Evolutionary conservation across 768 basidiomycete genomes (phyloP), one percentile per base, ranked within the genome.

Genomic region (Suillus americanus): DNA sequence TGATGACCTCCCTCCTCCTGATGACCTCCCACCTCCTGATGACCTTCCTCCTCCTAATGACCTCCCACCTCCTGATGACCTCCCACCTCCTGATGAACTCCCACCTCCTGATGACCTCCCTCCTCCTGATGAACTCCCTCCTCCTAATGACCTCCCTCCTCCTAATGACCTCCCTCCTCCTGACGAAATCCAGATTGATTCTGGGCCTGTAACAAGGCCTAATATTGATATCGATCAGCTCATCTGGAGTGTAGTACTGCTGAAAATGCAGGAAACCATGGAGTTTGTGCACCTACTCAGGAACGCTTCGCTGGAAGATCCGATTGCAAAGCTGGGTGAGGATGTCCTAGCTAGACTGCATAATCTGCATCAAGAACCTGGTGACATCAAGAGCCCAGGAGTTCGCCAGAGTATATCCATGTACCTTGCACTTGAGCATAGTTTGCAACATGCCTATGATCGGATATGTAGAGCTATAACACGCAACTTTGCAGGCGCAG

Each of bases 331-430:
- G 25, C 67, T 78, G 9, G 66, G 70, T 41, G 16, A 60, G 0
- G 63, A 65, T 3, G 56, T 67, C 3, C 30, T 77, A 13, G 45
- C 69, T 1, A 65, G 67, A 2, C 69, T 80, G 3, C 67, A 72
- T 16, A 71, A 77, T 64, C 79, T 78, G 0, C 61, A 41, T 5
- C 46, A 51, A 30, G 14, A 40, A 7, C 30, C 30, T 16, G n/a
- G 1, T n/a, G 70, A 69, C 23, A 61, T 75, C 4, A 64, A 68
- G 23, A 69, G 69, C 55, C 64, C 72, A 0, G 37, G 33, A 18
- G 23, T 63, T 65, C 38, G 56, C 7, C 53, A 50, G 46, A 33
- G 64, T 13, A 60, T 65, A 13, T 3, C n/a, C 3, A 45, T 45
- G 43, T 45, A 45, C 7, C 43, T 45, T 4, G 43, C 43, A 0